phyloP scores from a whole-genome alignment of 805 yeast genomes.

The Candida nonsorbophila region DNA sequence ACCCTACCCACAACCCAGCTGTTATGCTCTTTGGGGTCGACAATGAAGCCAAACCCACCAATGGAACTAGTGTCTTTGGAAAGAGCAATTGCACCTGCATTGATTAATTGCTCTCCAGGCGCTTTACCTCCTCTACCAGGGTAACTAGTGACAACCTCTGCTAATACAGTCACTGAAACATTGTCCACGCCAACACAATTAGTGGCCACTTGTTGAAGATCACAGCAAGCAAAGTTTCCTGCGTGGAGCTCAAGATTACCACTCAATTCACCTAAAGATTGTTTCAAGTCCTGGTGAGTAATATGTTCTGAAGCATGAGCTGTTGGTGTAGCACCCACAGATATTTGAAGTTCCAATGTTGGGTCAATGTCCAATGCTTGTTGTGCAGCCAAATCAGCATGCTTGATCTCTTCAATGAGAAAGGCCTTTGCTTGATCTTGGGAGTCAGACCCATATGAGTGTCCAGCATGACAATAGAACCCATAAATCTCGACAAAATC shows the following conservation, averaged over 20 bases:
- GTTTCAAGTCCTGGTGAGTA: conserved; percentile 14
- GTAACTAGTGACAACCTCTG: conserved; percentile 53
- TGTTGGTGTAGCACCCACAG: conserved; percentile 84
- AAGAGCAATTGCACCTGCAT: conserved; percentile 69
- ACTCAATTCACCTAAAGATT: conserved; percentile 15
- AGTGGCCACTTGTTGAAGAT: conserved; percentile 73
- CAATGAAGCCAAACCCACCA: conserved; percentile 56
- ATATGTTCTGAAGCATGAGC: conserved; percentile 50
- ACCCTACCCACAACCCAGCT: conserved; percentile 64
- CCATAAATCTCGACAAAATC: conserved; percentile 50
- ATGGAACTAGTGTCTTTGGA: conserved; percentile 59
- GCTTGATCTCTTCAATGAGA: conserved; percentile 51
- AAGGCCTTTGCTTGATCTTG: conserved; percentile 41
- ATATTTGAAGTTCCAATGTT: conserved; percentile 39
- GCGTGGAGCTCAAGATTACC: conserved; percentile 68
- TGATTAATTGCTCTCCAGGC: conserved; percentile 60
- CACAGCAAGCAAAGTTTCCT: conserved; percentile 74
- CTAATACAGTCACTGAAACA: conserved; percentile 55
- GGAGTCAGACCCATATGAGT: conserved; percentile 51
- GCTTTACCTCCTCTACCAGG: conserved; percentile 45
- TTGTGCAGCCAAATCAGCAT: conserved; percentile 51
- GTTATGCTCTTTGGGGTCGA: conserved; percentile 35
- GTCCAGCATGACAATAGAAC: conserved; percentile 78
- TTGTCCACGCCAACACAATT: conserved; percentile 57
- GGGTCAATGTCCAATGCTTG: conserved; percentile 31